Conservation (phyloP, 164 flowering plant genomes). For the Litsea cubeba region DNA sequence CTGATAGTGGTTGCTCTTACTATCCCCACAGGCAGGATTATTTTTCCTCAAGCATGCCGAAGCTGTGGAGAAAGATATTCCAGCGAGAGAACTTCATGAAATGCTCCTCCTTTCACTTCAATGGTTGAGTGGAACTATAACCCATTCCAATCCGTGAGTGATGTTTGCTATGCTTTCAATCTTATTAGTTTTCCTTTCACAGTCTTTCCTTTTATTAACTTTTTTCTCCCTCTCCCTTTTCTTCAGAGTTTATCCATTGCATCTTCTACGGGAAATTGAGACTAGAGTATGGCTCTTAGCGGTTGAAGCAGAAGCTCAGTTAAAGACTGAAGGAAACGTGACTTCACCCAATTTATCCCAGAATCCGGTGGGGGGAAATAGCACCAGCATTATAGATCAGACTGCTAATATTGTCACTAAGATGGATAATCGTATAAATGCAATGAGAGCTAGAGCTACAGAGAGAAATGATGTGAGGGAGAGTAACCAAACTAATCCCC, state of each 20-base stretch:
- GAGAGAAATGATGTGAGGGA: constrained; percentile 62
- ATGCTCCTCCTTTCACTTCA: constrained; percentile 82
- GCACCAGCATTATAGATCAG: constrained; percentile 63
- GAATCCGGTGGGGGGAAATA: constrained; percentile 37
- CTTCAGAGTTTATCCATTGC: constrained; percentile 79
- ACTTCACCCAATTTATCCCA: constrained; percentile 26
- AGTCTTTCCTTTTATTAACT: background rate
- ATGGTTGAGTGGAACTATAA: constrained; percentile 93
- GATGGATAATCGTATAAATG: constrained; percentile 80
- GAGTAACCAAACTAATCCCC: constrained; percentile 33
- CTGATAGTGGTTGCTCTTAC: background rate
- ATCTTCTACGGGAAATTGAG: constrained; percentile 96
- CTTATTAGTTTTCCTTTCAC: background rate
- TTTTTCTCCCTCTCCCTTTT: constrained; percentile 9
- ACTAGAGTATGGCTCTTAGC: constrained; percentile 99
- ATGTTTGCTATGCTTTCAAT: background rate
- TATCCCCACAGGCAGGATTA: constrained; percentile 67
- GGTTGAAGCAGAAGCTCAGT: constrained; percentile 93
- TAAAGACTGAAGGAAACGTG: constrained; percentile 58
- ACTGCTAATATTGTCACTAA: constrained; percentile 73
- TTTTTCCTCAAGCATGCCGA: constrained; percentile 98
- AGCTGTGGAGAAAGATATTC: constrained; percentile 84
- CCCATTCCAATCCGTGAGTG: constrained; percentile 73
- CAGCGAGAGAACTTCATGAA: constrained; percentile 84
- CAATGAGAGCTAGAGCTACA: constrained; percentile 33